Evolutionary conservation across 352 stramenopile genomes (phyloP), one percentile per base, ranked within the genome.

Genomic region (Pythium dissimile): DNA sequence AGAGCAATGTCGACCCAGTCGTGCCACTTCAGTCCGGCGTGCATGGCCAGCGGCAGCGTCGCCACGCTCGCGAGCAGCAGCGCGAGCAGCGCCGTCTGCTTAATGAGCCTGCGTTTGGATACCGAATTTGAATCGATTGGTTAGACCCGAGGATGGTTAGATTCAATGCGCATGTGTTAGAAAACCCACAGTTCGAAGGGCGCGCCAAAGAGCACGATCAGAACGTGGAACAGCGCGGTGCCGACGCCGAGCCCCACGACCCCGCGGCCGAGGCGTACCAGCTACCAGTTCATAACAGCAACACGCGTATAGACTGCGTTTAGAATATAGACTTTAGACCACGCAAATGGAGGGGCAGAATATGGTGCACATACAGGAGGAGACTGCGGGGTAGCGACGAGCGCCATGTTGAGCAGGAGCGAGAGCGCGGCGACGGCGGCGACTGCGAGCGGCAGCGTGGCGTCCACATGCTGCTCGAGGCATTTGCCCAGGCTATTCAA

Each of bases 181-280:
- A n/a, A n/a, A n/a, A 61, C 74, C 16, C 64, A 94, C 84, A 83
- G 65, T 23, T 76, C 39, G 24, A 94, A 47, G 0, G 85, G 79
- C 8, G 85, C 85, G 28, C 85, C 85, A 45, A 94, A 94, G 46
- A 92, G 63, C 21, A 92, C 63, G 60, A 92, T 69, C 21, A 69
- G 50, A 21, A 80, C 63, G 56, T 94, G 75, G 63, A 86, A 86
- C 24, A 75, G 31, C 12, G 38, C 52, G 2, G 72, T 64, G 34
- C 80, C 78, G 10, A 80, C 28, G 7, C 62, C 16, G 0, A 90
- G 59, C 15, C 72, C 74, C 21, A 69, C 13, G 10, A 63, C 10
- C 1, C 49, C 63, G 20, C 57, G 50, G 4, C 24, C 30, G 24
- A 61, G 10, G n/a, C 37, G 35, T 47, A 24, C 27, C 20, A 6